Evolutionary conservation across 2,329 filamentous ascomycete species (phyloP), one percentile per base, ranked within the genome.

Genomic region (Clarireedia hainanense): DNA sequence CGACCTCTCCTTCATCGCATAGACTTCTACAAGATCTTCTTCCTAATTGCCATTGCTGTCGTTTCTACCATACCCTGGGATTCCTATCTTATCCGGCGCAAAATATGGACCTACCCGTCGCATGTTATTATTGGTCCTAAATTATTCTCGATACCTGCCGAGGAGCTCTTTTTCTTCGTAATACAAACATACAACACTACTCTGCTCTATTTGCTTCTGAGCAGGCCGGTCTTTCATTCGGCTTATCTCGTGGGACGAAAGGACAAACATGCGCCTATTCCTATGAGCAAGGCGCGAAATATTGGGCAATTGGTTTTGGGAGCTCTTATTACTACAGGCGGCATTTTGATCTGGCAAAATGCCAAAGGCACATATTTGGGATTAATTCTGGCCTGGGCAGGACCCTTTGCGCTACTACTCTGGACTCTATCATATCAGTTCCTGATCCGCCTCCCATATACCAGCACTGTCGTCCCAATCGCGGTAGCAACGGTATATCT

Each of bases 91-190:
- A 86, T 91, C 63, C 79, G 77, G 61, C 80, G 75, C 53, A 73
- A 76, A 46, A 79, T 90, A 65, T 90, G 87, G 86, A 84, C 81
- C 9, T 91, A 89, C 64, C 86, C 86, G 1, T 71, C 75, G 10
- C 73, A 82, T 64, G 85, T 80, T 20, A 79, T 89, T 34, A 64
- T 85, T 37, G 87, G 86, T 0, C 76, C 76, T 0, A 84, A 75
- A 1, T 67, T 88, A 15, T 80, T 80, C 63, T 73, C 74, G n/a
- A 86, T 90, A 17, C 86, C 87, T 0, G 68, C 78, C 4, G 87
- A 90, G 64, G 86, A 90, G 67, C 70, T 89, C 4, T 89, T 89
- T 71, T 90, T 90, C 75, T 90, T 90, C 67, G 71, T 88, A 20
- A 80, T 90, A 24, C 87, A 90, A 70, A 89, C 86, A 1, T 89